These are phyloP conservation scores for Fraxinus dipetala DNA, from an alignment of 305 asterid species.

Conservation along the genomic window DNA sequence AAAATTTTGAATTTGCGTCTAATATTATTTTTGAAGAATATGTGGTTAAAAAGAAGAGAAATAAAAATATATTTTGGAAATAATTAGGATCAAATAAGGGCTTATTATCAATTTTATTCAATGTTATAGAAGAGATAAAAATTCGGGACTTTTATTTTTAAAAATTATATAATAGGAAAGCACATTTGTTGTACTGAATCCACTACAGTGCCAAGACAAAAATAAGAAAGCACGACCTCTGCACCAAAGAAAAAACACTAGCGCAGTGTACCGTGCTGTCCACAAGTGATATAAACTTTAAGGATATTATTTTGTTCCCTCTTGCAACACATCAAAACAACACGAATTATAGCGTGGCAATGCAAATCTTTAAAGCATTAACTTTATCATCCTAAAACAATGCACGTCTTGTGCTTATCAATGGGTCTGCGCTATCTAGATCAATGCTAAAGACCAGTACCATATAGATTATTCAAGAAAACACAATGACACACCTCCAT, in stretches of 20 bases:
- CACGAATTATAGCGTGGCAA: neutral
- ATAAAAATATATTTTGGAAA: too few relatives aligned
- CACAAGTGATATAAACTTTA: neutral
- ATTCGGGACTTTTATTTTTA: conserved; percentile 23
- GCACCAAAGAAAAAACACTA: conserved; percentile 34
- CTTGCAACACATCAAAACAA: neutral
- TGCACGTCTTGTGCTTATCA: neutral
- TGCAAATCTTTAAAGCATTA: neutral
- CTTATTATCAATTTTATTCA: neutral
- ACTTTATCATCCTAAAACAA: neutral
- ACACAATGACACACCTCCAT: neutral
- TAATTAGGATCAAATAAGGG: too few relatives aligned
- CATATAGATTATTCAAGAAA: neutral
- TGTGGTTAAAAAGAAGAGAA: too few relatives aligned
- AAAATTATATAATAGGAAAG: conserved; percentile 29
- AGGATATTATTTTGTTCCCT: neutral
- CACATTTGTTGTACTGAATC: conserved; percentile 36
- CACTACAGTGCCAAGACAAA: conserved; percentile 37
- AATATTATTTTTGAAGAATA: too few relatives aligned
- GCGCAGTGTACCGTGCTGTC: neutral
- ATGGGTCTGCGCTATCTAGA: neutral
- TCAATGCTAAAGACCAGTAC: neutral
- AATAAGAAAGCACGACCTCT: conserved; percentile 23
- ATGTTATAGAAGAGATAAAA: neutral
- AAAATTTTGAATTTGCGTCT: too few relatives aligned